Base-by-base conservation (phyloP, 768 basidiomycete species). In the Lentinula sp. region DNA sequence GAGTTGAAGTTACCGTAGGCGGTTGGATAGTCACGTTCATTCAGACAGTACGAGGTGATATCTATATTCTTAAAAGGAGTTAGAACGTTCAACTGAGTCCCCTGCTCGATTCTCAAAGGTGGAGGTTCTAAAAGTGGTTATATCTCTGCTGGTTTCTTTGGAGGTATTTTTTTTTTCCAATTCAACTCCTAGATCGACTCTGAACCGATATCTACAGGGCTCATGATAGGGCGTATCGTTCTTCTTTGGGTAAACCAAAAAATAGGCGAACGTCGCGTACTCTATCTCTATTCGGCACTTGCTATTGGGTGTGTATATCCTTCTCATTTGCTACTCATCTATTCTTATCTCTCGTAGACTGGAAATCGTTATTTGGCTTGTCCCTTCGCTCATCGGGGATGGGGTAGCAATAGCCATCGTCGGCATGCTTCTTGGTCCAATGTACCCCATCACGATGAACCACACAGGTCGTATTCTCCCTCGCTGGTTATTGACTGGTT, bases 1-100 rank as follows among this genome's bases (percentile, higher is more conserved):
- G 88, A 9, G 80, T 86, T 2, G 88, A 89, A 65, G 86, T 88
- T 0, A 83, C 80, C 0, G 77, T 80, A 55, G 81, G 81, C 61
- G 81, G 81, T 78, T 23, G 43, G 65, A 32, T 59, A 35, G 42
- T 49, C 12, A 50, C 48, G 23, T 43, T n/a, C 13, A n/a, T 56
- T 33, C 55, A 42, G 9, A 56, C 39, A 45, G 55, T 53, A 5
- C 32, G 46, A 16, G 56, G 49, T 60, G 28, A 16, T 13, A 7
- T 41, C 43, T 8, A 18, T 4, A 23, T 36, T 48, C 28, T n/a
- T 12, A 13, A 58, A 33, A 3, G 18, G 73, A 77, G 76, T 1
- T 77, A 78, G 78, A 78, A 76, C 51, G 75, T 77, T 7, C 73
- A 79, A 1, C 79, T 72, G 58, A 65, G 77, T 32, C 72, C 75